Percentiles rank a stretch among this genome's conserved stretches.
phyloP scores from a whole-genome alignment of 2,329 filamentous ascomycete genomes.

The Xylaria hypoxylon region DNA sequence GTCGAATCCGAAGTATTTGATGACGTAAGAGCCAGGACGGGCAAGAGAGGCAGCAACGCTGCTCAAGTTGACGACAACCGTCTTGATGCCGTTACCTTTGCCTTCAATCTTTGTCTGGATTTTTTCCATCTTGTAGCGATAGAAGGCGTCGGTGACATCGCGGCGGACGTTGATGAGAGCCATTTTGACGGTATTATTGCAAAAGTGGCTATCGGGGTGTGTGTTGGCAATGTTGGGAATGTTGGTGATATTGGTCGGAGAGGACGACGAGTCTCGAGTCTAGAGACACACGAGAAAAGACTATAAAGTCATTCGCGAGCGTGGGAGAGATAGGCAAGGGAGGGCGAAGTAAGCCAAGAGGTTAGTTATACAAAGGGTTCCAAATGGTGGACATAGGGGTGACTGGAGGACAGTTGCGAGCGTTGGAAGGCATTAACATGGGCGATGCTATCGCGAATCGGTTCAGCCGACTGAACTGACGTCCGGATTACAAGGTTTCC shows the following conservation, averaged over 20 bases:
- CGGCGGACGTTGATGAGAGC: constrained; percentile 98
- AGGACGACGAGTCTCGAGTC: constrained; percentile 43
- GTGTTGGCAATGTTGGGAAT: constrained; percentile 34
- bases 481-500: constrained; percentile 91
- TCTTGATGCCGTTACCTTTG: constrained; percentile 99
- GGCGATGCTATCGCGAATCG: constrained; percentile 51
- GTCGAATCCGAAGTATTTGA: constrained; percentile 99
- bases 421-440: constrained; percentile 69
- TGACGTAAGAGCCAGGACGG: constrained; percentile 92
- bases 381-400: constrained; percentile 67
- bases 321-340: constrained; percentile 50
- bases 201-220: constrained; percentile 36
- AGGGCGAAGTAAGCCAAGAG: constrained; percentile 57
- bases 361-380: constrained; percentile 67
- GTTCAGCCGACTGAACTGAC: constrained; percentile 93
- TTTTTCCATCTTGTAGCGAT: constrained; percentile 99
- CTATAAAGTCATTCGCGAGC: constrained; percentile 50
- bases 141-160: constrained; percentile 98
- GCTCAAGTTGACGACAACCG: constrained; percentile 94
- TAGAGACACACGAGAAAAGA: constrained; percentile 39
- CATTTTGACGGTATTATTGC: constrained; percentile 74
- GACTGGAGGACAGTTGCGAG: constrained; percentile 61
- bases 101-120: constrained; percentile 99
- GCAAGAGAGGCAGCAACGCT: constrained; percentile 92
- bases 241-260: constrained; percentile 34